Conservation (phyloP, 2,329 filamentous ascomycete genomes). For the Botrytis deweyae region DNA sequence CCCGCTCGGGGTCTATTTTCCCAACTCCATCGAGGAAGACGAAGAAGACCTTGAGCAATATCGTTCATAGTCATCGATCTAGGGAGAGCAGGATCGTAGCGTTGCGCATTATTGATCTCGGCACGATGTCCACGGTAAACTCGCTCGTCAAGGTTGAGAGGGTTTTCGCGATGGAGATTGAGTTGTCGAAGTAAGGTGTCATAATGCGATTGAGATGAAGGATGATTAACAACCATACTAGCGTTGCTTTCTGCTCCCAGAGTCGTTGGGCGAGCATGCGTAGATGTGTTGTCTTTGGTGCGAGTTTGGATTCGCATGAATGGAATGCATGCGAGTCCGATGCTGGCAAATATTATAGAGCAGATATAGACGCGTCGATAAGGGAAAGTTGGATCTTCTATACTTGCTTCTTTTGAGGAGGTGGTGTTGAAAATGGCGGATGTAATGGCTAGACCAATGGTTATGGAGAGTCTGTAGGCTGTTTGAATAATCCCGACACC, state of each 20-base stretch:
- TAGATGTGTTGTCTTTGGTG: neutral
- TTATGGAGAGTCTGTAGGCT: conserved; percentile 48
- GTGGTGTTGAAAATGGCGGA: conserved; percentile 53
- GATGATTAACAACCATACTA: neutral
- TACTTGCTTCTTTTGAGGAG: neutral
- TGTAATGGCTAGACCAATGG: conserved; percentile 59
- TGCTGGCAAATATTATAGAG: conserved; percentile 45
- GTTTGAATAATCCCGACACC: conserved; percentile 70
- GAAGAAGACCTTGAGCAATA: conserved; percentile 20
- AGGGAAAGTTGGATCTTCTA: conserved; percentile 48
- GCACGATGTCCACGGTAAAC: conserved; percentile 17
- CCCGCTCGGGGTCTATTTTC: conserved; percentile 12
- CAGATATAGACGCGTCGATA: conserved; percentile 55
- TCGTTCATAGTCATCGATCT: conserved; percentile 11
- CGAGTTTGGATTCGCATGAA: conserved; percentile 52
- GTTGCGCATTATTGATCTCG: neutral
- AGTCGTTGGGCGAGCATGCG: neutral
- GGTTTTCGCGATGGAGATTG: neutral
- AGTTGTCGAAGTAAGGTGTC: neutral
- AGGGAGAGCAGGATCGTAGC: neutral
- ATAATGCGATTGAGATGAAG: neutral
- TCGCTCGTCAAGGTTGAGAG: neutral
- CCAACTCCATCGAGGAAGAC: conserved; percentile 33
- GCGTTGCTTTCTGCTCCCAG: neutral
- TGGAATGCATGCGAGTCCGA: conserved; percentile 49